A percentile compares a stretch with the other conserved stretches of the same genome.
phyloP scores from a whole-genome alignment of 2,329 filamentous ascomycete species.

The Penicillium sp. region DNA sequence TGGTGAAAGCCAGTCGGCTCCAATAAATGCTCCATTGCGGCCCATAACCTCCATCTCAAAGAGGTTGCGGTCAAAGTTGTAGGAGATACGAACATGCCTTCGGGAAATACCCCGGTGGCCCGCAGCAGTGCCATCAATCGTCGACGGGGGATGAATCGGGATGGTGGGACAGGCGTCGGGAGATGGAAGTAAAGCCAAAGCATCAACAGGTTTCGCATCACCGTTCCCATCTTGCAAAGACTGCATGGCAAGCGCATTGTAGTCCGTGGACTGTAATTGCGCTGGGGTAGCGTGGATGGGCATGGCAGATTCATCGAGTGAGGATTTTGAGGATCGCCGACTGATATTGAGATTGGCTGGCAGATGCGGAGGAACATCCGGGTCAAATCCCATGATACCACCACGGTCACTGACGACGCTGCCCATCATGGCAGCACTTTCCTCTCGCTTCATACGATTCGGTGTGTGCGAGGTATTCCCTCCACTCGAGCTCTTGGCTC shows the following conservation, averaged over 20 bases:
- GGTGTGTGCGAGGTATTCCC: slow-evolving; percentile 46
- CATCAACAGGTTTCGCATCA: slow-evolving; percentile 46
- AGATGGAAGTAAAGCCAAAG: slow-evolving; percentile 49
- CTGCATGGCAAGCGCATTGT: slow-evolving; percentile 48
- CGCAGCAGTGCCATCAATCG: slow-evolving; percentile 45
- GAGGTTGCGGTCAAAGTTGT: slow-evolving; percentile 55
- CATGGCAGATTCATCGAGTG: slow-evolving; percentile 39
- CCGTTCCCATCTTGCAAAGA: slow-evolving; percentile 38
- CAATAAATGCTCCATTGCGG: slow-evolving; percentile 57
- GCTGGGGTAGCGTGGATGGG: slow-evolving; percentile 39
- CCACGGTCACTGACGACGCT: slow-evolving; percentile 56
- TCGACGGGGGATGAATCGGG: slow-evolving; percentile 57
- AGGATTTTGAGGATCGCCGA: slow-evolving; percentile 53
- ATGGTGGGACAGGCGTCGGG: slow-evolving; percentile 56
- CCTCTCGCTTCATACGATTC: slow-evolving; percentile 46
- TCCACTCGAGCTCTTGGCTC: slow-evolving; percentile 48
- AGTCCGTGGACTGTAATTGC: slow-evolving; percentile 43
- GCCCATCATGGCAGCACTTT: slow-evolving; percentile 44
- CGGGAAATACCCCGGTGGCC: slow-evolving; percentile 60
- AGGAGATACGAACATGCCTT: slow-evolving; percentile 60
- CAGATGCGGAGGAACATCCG: slow-evolving; percentile 41
- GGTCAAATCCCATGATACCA: slow-evolving; percentile 53
- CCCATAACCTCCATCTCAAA: slow-evolving; percentile 61
- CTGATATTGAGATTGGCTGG: slow-evolving; percentile 37
- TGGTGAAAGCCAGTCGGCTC: slow-evolving; percentile 49